These are phyloP conservation scores for Lentinus tigrinus DNA, from an alignment of 768 basidiomycete genomes.

Conservation along the genomic window DNA sequence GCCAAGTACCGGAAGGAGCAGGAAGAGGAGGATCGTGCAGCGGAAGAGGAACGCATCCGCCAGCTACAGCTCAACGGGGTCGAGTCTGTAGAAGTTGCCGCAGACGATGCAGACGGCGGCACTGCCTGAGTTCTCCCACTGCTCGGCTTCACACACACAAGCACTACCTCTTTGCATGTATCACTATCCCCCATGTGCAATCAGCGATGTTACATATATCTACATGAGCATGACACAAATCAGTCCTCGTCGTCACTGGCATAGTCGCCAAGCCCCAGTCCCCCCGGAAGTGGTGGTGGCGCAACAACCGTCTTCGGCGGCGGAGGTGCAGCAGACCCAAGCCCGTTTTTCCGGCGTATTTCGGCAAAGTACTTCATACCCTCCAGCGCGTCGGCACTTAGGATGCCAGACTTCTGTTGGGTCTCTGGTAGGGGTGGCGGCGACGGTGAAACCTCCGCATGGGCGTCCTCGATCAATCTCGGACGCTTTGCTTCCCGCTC, in stretches of 20 bases:
- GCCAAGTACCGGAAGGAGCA: slow-evolving; percentile 58
- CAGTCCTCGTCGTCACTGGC: slow-evolving; percentile 69
- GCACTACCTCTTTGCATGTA: slow-evolving; percentile 9
- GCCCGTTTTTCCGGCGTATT: slow-evolving; percentile 69
- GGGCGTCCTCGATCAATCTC: slow-evolving; percentile 29
- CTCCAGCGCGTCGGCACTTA: slow-evolving; percentile 84
- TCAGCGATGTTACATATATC: slow-evolving; percentile 6
- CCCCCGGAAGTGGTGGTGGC: slow-evolving; percentile 33
- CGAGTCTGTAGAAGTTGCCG: slow-evolving; percentile 27
- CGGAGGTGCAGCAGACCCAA: slow-evolving; percentile 17
- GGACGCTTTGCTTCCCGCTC: slow-evolving; percentile 37
- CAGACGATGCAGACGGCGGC: slow-evolving; percentile 29
- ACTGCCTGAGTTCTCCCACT: not conserved
- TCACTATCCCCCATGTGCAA: slow-evolving; percentile 14
- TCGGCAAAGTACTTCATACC: slow-evolving; percentile 90
- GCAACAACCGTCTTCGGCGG: slow-evolving; percentile 19
- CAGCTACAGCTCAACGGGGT: slow-evolving; percentile 37
- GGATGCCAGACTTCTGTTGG: slow-evolving; percentile 52
- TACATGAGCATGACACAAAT: slow-evolving; percentile 7
- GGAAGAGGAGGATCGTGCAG: slow-evolving; percentile 57
- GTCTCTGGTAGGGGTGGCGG: slow-evolving; percentile 31
- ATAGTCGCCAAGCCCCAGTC: slow-evolving; percentile 68
- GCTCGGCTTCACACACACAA: not conserved
- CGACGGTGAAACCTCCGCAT: slow-evolving; percentile 10
- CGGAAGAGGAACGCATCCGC: slow-evolving; percentile 53